Percentiles rank a stretch among this genome's conserved stretches.
Conservation (phyloP, 2,329 filamentous ascomycete species). For the Aotearoamyces nothofagi region DNA sequence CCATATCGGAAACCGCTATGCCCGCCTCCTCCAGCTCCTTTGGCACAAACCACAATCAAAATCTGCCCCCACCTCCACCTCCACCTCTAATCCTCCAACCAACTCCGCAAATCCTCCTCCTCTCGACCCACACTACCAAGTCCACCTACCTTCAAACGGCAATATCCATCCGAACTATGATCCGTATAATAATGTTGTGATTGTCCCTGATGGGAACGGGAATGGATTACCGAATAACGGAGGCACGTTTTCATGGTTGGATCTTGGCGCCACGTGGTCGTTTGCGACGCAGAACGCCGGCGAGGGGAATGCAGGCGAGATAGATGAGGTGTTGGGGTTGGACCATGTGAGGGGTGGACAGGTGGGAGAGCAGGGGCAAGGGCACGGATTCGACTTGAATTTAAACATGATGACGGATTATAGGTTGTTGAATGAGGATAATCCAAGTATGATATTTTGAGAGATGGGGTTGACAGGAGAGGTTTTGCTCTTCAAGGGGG, state of each 20-base stretch:
- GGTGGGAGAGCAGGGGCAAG: too few species aligned
- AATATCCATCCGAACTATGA: neutral
- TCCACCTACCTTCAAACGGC: constrained; percentile 3
- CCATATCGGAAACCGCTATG: constrained; percentile 43
- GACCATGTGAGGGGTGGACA: constrained; percentile 4
- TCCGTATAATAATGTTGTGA: constrained; percentile 1
- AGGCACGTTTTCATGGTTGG: constrained; percentile 16
- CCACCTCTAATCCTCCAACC: too few species aligned
- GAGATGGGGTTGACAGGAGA: neutral
- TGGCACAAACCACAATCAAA: constrained; percentile 26
- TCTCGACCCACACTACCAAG: constrained; percentile 1
- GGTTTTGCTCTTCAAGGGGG: too few species aligned
- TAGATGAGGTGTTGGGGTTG: constrained; percentile 6
- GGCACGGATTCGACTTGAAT: constrained; percentile 7
- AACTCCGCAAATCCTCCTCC: neutral
- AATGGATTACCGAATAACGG: neutral
- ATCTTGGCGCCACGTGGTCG: constrained; percentile 16
- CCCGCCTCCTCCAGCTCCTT: constrained; percentile 39
- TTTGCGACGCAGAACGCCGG: constrained; percentile 16
- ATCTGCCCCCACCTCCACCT: too few species aligned
- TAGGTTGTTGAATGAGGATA: constrained; percentile 12
- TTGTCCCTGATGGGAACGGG: neutral
- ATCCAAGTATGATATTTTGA: constrained; percentile 14
- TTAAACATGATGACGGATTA: constrained; percentile 12
- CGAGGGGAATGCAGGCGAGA: constrained; percentile 8